phyloP scores from a whole-genome alignment of 116 monocot genomes.

The Dioscorea cayenensis region DNA sequence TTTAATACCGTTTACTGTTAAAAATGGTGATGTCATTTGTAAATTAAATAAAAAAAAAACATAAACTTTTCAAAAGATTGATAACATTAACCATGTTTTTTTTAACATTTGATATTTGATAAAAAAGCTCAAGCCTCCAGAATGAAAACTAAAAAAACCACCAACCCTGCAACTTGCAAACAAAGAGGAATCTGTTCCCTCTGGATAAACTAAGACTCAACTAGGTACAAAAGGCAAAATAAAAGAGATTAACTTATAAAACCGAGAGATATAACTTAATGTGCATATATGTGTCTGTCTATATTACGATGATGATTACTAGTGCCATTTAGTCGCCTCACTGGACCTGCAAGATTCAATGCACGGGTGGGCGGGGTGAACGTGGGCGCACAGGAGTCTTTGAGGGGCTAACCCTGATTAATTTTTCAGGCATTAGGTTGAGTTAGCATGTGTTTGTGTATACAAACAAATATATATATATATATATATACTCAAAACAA shows the following conservation, averaged over 20 bases:
- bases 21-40: no score
- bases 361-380: conserved; percentile 14
- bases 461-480: no score
- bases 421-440: background rate
- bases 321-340: conserved; percentile 5
- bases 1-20: no score
- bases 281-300: conserved; percentile 12
- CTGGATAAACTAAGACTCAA: background rate
- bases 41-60: no score
- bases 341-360: conserved; percentile 20
- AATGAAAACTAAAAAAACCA: background rate
- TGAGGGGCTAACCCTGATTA: conserved; percentile 79
- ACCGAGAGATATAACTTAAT: background rate
- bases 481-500: no score
- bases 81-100: no score
- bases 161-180: background rate
- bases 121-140: no score
- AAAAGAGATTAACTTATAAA: background rate
- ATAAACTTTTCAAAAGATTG: no score
- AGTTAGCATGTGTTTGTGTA: no score
- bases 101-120: no score
- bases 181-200: background rate
- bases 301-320: conserved; percentile 7
- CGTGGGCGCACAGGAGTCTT: conserved; percentile 77
- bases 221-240: background rate